Evolutionary conservation across 2,329 filamentous ascomycete species (phyloP), one percentile per base, ranked within the genome.

Genomic region (Aureobasidium sp.): DNA sequence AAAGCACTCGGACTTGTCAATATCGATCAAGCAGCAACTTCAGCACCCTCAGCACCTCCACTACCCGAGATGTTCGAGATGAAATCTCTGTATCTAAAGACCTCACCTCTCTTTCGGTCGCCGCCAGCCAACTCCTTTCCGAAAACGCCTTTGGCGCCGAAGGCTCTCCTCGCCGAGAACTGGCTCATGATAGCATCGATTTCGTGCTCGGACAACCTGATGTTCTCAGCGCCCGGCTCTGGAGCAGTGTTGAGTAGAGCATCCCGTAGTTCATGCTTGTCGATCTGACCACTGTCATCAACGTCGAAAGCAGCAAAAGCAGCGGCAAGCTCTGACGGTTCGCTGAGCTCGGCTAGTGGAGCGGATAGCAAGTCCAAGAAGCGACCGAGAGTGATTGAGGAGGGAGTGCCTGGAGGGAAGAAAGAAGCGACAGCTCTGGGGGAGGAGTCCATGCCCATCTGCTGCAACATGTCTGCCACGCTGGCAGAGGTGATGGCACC

Each of bases 291-390:
- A 69, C 89, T 94, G 72, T 99, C 94, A 65, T 96, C 91, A 65
- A 96, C 90, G 71, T 99, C 94, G 72, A 97, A 97, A 0, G 94
- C 94, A 2, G 91, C 91, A 68, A 99, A 93, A 0, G 94, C 94
- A 1, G 91, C 93, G 22, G 91, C 79, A 11, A 99, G 82, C 72
- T 99, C 94, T 17, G 85, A 82, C 25, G 86, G 84, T 0, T 89
- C 87, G 0, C 90, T 95, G 20, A 97, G 79, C 0, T 86, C 83
- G 1, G 85, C 84, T 3, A 97, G 79, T 2, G 89, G 82, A 11
- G 84, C 83, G 0, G 92, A 89, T 1, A 99, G 79, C 1, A 87
- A 87, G 71, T 91, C 93, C 25, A 99, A 82, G 72, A 96, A 99
- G 3, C 87, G 84, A 0, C 92, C 90, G 44, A 99, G 84, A 51